Conservation (phyloP, 352 stramenopile species). For the Globisporangium canariense region DNA sequence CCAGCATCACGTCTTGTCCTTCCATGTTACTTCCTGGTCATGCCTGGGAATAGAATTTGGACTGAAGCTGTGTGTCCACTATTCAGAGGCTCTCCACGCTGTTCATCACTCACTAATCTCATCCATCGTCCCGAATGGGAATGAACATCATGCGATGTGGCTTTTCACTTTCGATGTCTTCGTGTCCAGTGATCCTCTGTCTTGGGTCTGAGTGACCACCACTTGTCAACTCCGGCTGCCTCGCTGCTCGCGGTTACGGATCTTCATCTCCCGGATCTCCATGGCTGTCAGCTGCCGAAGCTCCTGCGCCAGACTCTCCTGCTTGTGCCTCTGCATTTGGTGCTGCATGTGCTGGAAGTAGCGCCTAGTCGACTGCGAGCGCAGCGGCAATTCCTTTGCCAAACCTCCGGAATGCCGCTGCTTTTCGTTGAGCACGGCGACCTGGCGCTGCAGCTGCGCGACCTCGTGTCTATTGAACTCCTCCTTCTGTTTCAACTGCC, state of each 20-base stretch:
- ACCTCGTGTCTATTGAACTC: constrained; percentile 26
- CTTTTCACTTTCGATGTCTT: background rate
- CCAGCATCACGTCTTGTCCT: background rate
- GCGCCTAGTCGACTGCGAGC: constrained; percentile 9
- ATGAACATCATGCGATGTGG: background rate
- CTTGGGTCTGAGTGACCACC: background rate
- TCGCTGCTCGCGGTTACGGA: constrained; percentile 15
- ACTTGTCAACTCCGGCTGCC: background rate
- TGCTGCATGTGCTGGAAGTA: constrained; percentile 24
- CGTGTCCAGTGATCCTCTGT: background rate
- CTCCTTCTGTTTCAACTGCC: constrained; percentile 14
- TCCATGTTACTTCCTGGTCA: background rate
- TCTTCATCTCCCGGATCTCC: constrained; percentile 35
- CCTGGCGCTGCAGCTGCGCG: constrained; percentile 24
- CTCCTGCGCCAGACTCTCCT: constrained; percentile 30
- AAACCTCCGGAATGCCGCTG: constrained; percentile 11
- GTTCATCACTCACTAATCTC: too few relatives aligned
- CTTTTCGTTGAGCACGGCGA: constrained; percentile 32
- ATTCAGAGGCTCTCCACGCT: too few relatives aligned
- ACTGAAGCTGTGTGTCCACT: background rate
- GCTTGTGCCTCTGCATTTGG: constrained; percentile 29
- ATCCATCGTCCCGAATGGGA: background rate
- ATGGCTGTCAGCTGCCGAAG: constrained; percentile 31
- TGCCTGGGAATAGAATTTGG: background rate
- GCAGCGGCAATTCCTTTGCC: constrained; percentile 7